A percentile compares a stretch with the other conserved stretches of the same genome.
These are phyloP conservation scores for Populus nigra DNA, from an alignment of 345 rosid species.

Conservation along the genomic window DNA sequence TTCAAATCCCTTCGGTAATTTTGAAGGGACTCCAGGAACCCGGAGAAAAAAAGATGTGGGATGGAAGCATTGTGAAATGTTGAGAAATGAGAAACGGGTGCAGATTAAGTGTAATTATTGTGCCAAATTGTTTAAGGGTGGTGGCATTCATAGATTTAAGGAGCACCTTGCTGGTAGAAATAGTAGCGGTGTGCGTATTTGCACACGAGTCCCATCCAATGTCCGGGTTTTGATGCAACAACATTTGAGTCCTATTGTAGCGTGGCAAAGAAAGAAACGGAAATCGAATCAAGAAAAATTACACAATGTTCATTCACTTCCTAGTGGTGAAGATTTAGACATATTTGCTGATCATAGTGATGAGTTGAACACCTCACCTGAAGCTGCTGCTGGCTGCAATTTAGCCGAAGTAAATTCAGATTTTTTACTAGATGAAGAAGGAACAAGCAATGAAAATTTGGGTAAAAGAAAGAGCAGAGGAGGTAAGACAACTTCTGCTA, in stretches of 20 bases:
- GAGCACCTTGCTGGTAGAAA: slow-evolving; percentile 40
- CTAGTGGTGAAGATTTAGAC: slow-evolving; percentile 3
- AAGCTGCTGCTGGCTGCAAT: slow-evolving; percentile 2
- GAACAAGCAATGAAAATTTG: slow-evolving; percentile 5
- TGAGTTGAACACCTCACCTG: background rate
- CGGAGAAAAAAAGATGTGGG: slow-evolving; percentile 29
- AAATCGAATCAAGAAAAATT: background rate
- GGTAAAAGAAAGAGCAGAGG: slow-evolving; percentile 11
- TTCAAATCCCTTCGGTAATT: slow-evolving; percentile 23
- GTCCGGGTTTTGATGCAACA: slow-evolving; percentile 27
- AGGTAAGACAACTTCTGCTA: slow-evolving; percentile 4
- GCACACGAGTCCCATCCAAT: slow-evolving; percentile 21
- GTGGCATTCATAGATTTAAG: slow-evolving; percentile 36
- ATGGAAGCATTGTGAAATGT: slow-evolving; percentile 24
- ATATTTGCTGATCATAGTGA: slow-evolving; percentile 2
- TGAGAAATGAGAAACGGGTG: slow-evolving; percentile 2
- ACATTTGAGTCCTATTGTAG: slow-evolving; percentile 15
- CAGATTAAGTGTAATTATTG: slow-evolving; percentile 33
- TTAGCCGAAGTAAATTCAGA: background rate
- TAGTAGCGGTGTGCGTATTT: slow-evolving; percentile 22
- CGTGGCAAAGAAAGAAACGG: slow-evolving; percentile 14
- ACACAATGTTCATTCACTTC: slow-evolving; percentile 9
- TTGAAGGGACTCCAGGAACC: background rate
- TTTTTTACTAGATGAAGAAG: slow-evolving; percentile 8
- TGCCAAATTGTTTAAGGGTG: slow-evolving; percentile 31